A percentile compares a stretch with the other conserved stretches of the same genome.
phyloP scores from a whole-genome alignment of 2,329 filamentous ascomycete species.

The Cadophora malorum region DNA sequence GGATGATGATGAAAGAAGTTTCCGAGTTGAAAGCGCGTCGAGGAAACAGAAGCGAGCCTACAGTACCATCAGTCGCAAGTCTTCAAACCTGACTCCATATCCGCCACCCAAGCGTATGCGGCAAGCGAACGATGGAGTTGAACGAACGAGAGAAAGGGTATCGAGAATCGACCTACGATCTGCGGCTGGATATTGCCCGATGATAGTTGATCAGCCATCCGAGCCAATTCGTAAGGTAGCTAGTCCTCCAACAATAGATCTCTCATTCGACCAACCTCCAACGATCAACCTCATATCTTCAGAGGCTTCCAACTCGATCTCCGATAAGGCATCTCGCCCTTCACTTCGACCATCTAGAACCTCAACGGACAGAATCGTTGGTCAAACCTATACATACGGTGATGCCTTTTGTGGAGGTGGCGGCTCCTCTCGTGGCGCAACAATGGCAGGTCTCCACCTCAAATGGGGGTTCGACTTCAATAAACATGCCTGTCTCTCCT shows the following conservation, averaged over 20 bases:
- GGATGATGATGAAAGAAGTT: background rate
- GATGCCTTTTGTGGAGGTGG: conserved; percentile 79
- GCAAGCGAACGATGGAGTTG: conserved; percentile 17
- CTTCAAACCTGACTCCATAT: background rate
- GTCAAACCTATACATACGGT: conserved; percentile 67
- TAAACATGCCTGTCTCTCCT: conserved; percentile 34
- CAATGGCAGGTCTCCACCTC: conserved; percentile 62
- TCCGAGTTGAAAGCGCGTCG: background rate
- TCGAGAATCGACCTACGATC: conserved; percentile 16
- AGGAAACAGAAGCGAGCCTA: conserved; percentile 19
- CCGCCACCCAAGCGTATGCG: conserved; percentile 9
- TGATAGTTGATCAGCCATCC: background rate
- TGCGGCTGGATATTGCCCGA: background rate
- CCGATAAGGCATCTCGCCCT: conserved; percentile 38
- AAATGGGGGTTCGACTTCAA: conserved; percentile 69
- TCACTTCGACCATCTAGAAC: conserved; percentile 24
- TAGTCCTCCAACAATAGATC: conserved; percentile 11
- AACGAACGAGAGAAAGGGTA: conserved; percentile 23
- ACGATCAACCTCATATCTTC: conserved; percentile 30
- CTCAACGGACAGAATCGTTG: conserved; percentile 35
- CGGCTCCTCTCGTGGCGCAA: conserved; percentile 70
- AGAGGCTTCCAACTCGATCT: conserved; percentile 29
- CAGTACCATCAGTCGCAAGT: background rate
- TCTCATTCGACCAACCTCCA: background rate
- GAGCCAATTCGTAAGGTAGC: background rate